A percentile compares a stretch with the other conserved stretches of the same genome.
phyloP scores from a whole-genome alignment of 2,329 filamentous ascomycete genomes.

The Cercospora beticola region DNA sequence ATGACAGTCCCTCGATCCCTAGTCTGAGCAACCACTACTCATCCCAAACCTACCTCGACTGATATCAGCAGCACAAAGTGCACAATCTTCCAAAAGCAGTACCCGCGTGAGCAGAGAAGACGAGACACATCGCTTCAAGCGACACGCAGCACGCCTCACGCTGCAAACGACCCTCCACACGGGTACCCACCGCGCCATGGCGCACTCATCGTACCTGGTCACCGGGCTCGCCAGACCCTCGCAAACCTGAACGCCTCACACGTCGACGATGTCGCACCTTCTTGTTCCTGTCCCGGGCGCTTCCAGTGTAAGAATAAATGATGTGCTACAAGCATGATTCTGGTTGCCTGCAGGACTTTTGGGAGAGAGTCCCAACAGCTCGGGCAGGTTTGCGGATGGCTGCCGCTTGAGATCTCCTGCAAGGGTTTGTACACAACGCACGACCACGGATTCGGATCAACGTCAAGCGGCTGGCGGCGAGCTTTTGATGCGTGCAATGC shows the following conservation, averaged over 20 bases:
- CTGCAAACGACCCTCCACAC: background rate
- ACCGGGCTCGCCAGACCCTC: background rate
- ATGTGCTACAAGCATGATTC: background rate
- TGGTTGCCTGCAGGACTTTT: background rate
- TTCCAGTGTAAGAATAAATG: background rate
- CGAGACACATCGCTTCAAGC: background rate
- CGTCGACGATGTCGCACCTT: background rate
- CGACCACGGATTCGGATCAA: background rate
- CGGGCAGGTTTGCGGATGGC: background rate
- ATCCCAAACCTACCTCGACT: background rate
- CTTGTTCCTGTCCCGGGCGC: background rate
- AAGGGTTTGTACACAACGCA: background rate
- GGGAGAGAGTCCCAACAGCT: background rate
- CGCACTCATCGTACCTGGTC: slow-evolving; percentile 1
- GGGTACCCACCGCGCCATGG: background rate
- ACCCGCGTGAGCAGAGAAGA: background rate
- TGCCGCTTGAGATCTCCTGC: background rate
- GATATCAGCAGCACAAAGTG: background rate
- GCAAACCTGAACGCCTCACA: background rate
- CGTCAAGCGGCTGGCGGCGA: background rate
- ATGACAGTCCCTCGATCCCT: background rate
- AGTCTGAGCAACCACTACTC: background rate
- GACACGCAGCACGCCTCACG: background rate
- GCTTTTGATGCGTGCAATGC: background rate
- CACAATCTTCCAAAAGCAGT: background rate